A percentile compares a stretch with the other conserved stretches of the same genome.
These are phyloP conservation scores for Santalum album DNA, from an alignment of 164 flowering plant genomes.

Conservation along the genomic window DNA sequence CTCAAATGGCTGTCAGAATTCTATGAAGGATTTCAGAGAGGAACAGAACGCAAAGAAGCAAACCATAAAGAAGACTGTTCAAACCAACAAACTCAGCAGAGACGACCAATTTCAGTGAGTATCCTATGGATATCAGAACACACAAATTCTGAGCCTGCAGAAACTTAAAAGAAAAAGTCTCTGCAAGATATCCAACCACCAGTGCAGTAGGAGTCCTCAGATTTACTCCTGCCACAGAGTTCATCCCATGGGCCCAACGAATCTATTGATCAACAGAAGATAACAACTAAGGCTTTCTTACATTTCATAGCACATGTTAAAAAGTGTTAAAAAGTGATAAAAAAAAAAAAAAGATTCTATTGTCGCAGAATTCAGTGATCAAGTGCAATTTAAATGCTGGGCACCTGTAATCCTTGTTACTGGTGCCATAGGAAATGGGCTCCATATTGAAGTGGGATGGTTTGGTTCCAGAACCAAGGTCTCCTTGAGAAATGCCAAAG, in stretches of 20 bases:
- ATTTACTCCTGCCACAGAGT: slow-evolving; percentile 7
- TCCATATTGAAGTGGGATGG: slow-evolving; percentile 51
- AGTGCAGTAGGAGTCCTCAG: slow-evolving; percentile 1
- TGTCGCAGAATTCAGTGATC: too few species aligned
- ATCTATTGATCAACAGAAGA: neutral
- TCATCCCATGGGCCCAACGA: slow-evolving; percentile 10
- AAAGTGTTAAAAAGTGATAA: too few species aligned
- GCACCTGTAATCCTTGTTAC: slow-evolving; percentile 72
- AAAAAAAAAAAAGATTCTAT: too few species aligned
- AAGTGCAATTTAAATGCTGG: neutral
- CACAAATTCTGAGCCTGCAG: slow-evolving; percentile 2
- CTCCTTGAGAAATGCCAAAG: slow-evolving; percentile 28
- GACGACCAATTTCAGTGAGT: too few species aligned
- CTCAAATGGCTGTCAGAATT: slow-evolving; percentile 4
- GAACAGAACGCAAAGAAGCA: neutral
- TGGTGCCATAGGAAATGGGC: slow-evolving; percentile 46
- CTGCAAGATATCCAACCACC: slow-evolving; percentile 6
- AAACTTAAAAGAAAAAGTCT: slow-evolving; percentile 4
- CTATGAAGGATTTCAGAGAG: slow-evolving; percentile 4
- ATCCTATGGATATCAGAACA: slow-evolving; percentile 5
- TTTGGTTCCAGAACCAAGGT: slow-evolving; percentile 30
- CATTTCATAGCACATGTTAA: too few species aligned
- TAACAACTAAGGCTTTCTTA: neutral
- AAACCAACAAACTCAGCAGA: too few species aligned
- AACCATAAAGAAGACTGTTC: slow-evolving; percentile 2